Evolutionary conservation across 306 rosid genomes (phyloP).

Genomic region (Fagus sylvatica): DNA sequence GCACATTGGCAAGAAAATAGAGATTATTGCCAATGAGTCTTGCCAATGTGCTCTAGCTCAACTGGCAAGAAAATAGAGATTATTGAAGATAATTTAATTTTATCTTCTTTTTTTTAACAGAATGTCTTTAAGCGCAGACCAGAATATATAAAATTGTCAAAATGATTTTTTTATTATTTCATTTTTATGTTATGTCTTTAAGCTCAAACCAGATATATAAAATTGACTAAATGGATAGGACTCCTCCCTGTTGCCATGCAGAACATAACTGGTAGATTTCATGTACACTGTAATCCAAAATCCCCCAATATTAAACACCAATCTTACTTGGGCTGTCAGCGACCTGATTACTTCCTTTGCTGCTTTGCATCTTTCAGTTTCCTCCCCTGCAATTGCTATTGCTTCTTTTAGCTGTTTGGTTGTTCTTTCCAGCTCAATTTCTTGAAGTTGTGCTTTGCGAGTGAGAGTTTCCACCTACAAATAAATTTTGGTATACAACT

Average conservation of each 20-base stretch:
- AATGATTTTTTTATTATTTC: too few species aligned
- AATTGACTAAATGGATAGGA: background rate
- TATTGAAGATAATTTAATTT: background rate
- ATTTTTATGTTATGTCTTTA: too few species aligned
- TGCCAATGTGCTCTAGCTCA: too few species aligned
- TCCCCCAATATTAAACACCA: conserved; percentile 2
- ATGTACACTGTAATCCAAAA: background rate
- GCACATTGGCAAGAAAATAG: too few species aligned
- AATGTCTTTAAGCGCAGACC: background rate
- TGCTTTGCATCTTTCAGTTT: conserved; percentile 85
- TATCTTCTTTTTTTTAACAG: background rate
- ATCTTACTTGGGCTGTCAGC: conserved; percentile 90
- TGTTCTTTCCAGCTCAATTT: conserved; percentile 86
- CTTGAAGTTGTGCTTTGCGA: conserved; percentile 88
- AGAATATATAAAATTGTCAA: too few species aligned
- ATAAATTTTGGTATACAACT: conserved; percentile 26
- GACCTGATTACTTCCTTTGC: conserved; percentile 99
- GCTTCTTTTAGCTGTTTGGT: conserved; percentile 95
- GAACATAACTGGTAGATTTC: background rate
- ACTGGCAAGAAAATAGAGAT: too few species aligned
- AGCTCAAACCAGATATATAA: background rate
- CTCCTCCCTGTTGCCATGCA: background rate
- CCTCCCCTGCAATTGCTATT: conserved; percentile 82
- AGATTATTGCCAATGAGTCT: too few species aligned
- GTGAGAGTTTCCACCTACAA: conserved; percentile 86